Percentiles rank a stretch among this genome's conserved stretches.
phyloP scores from a whole-genome alignment of 1,284 basidiomycete species.

The Ceratobasidium theobromae region DNA sequence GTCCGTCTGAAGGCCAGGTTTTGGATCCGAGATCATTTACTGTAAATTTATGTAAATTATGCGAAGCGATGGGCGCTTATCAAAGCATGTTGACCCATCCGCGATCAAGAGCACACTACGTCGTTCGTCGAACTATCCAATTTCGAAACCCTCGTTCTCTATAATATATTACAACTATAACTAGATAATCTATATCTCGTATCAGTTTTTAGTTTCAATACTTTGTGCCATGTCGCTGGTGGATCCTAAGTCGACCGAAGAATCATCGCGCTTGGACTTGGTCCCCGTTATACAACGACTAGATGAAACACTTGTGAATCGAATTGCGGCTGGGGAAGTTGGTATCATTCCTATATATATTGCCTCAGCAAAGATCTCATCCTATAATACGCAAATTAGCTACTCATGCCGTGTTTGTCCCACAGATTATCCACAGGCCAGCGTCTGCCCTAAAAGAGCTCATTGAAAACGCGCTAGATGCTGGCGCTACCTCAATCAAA shows the following conservation, averaged over 20 bases:
- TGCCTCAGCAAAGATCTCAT: neutral
- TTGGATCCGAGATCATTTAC: too few relatives aligned
- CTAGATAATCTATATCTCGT: too few relatives aligned
- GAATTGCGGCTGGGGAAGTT: constrained; percentile 62
- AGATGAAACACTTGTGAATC: constrained; percentile 67
- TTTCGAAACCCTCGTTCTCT: too few relatives aligned
- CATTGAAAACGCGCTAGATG: constrained; percentile 93
- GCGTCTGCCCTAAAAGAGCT: constrained; percentile 96
- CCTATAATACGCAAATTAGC: neutral
- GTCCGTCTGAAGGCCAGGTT: too few relatives aligned
- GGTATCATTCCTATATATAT: constrained; percentile 33
- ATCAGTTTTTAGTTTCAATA: too few relatives aligned
- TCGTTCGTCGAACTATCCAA: too few relatives aligned
- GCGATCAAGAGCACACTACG: too few relatives aligned
- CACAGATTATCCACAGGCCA: constrained; percentile 92
- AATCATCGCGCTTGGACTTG: neutral
- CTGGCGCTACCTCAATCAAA: constrained; percentile 83
- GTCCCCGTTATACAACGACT: constrained; percentile 57
- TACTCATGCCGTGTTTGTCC: constrained; percentile 6
- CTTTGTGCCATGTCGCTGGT: constrained; percentile 15
- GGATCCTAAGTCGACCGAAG: neutral
- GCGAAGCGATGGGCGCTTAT: too few relatives aligned
- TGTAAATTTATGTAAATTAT: too few relatives aligned
- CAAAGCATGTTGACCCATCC: too few relatives aligned
- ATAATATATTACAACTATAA: too few relatives aligned